Base-by-base conservation (phyloP, 345 rosid genomes). In the Murraya paniculata region DNA sequence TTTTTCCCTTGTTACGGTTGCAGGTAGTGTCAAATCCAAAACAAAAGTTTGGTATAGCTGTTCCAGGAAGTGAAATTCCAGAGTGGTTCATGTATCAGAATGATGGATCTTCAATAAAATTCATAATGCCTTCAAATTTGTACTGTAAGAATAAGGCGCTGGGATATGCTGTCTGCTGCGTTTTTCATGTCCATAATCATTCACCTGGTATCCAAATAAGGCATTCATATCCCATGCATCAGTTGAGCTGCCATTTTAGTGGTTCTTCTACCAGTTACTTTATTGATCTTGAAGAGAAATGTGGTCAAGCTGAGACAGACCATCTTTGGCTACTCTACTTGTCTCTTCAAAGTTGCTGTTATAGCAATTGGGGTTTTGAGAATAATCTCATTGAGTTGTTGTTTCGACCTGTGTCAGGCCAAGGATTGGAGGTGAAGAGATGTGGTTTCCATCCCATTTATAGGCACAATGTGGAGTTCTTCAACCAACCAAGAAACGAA, bases 11-110 rank as follows among this genome's bases (percentile, higher is more conserved):
- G 33, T 57, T 6, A 7, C 7, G 31, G 53, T n/a, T 39, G 28
- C 72, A 68, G 31, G 25, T 28, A 64, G 18, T 0, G 21, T 22
- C 19, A 24, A 22, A 10, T 11, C 30, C 31, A 19, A 14, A 0
- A 10, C 13, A 4, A 2, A 21, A 28, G 36, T 27, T 35, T 14
- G 2, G 9, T 5, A 65, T 66, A 45, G 30, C 55, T 27, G 9
- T 73, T 21, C 82, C 78, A 2, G 82, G 82, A 28, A 33, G 73
- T 39, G 45, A 73, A 33, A 39, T 79, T 65, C 77, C 82, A 18
- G 59, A 73, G 24, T 79, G 82, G 77, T 66, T 73, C 35, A 57
- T 41, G 21, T 2, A 66, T 21, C 59, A 45, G 39, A 58, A 5
- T 10, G 31, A 6, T 14, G 78, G 68, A 31, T 57, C 74, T 57